A percentile compares a stretch with the other conserved stretches of the same genome.
Evolutionary conservation across 257 asterid genomes (phyloP).

Genomic region (Petunia axillaris): DNA sequence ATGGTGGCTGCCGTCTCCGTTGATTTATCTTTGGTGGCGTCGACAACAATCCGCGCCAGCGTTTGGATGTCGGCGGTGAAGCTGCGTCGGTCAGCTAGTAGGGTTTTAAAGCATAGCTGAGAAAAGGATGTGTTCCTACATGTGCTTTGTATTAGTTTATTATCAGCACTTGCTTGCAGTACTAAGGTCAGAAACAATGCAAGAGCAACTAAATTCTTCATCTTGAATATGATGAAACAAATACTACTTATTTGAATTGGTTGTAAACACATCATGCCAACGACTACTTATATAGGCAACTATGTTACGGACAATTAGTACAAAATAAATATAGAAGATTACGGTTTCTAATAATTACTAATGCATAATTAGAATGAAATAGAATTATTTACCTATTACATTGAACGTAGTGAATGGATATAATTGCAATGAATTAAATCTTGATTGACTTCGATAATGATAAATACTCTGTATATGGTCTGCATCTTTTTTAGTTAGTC

Average conservation of each 20-base stretch:
- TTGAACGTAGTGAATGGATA: too few species aligned
- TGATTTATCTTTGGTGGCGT: constrained; percentile 21
- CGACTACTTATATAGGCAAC: not conserved
- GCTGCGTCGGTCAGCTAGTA: constrained; percentile 34
- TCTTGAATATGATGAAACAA: not conserved
- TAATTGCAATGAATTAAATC: too few species aligned
- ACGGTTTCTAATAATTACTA: not conserved
- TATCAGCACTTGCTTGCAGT: constrained; percentile 16
- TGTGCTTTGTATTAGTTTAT: constrained; percentile 41
- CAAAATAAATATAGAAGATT: not conserved
- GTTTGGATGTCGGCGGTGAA: constrained; percentile 31
- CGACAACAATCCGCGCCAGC: constrained; percentile 30
- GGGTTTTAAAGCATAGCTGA: constrained; percentile 53
- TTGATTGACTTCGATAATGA: too few species aligned
- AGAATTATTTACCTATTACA: not conserved
- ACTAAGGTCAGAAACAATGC: not conserved
- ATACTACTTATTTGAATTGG: not conserved
- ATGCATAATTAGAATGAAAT: not conserved
- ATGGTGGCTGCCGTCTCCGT: not conserved
- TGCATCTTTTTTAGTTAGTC: too few species aligned
- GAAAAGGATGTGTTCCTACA: constrained; percentile 57
- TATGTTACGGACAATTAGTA: not conserved
- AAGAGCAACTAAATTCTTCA: not conserved
- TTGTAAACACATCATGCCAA: not conserved
- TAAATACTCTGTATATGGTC: too few species aligned